Percentiles rank a stretch among this genome's conserved stretches.
These are phyloP conservation scores for Suhomyces tanzawaensis DNA, from an alignment of 805 yeast genomes.

Conservation along the genomic window DNA sequence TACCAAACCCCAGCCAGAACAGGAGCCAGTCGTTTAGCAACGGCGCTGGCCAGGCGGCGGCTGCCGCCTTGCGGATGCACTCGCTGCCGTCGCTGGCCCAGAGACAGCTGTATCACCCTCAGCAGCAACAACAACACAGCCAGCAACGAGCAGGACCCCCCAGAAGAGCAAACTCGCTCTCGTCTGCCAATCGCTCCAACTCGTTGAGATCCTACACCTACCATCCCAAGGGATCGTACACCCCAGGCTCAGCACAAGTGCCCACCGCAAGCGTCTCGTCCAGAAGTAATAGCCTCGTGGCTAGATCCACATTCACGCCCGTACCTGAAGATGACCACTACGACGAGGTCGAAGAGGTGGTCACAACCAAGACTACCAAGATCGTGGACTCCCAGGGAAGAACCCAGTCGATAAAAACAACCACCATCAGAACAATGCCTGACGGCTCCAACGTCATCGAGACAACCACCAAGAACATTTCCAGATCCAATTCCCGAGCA, in stretches of 20 bases:
- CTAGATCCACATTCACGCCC: background rate
- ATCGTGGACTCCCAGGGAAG: conserved; percentile 40
- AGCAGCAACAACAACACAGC: conserved; percentile 3
- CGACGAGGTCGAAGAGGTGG: conserved; percentile 19
- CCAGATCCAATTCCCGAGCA: conserved; percentile 32
- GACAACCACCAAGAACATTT: conserved; percentile 40
- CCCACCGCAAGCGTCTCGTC: conserved; percentile 3
- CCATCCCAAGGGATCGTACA: conserved; percentile 39
- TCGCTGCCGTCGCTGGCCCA: conserved; percentile 1
- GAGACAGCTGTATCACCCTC: conserved; percentile 13
- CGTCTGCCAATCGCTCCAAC: conserved; percentile 22
- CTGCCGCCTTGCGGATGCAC: conserved; percentile 39
- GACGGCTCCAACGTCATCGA: conserved; percentile 45
- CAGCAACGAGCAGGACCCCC: conserved; percentile 3
- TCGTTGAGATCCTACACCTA: conserved; percentile 37
- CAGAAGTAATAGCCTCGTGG: conserved; percentile 1
- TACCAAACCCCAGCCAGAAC: conserved; percentile 18
- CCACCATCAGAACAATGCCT: conserved; percentile 35
- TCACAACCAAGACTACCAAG: conserved; percentile 44
- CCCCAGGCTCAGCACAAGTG: conserved; percentile 21
- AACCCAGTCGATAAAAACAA: conserved; percentile 38
- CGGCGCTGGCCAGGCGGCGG: conserved; percentile 41
- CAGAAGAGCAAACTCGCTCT: conserved; percentile 23
- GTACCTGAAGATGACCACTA: conserved; percentile 11
- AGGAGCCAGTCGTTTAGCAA: conserved; percentile 25